Evolutionary conservation across 257 asterid species (phyloP), one percentile per base, ranked within the genome.

Genomic region (Nicotiana benthamiana): DNA sequence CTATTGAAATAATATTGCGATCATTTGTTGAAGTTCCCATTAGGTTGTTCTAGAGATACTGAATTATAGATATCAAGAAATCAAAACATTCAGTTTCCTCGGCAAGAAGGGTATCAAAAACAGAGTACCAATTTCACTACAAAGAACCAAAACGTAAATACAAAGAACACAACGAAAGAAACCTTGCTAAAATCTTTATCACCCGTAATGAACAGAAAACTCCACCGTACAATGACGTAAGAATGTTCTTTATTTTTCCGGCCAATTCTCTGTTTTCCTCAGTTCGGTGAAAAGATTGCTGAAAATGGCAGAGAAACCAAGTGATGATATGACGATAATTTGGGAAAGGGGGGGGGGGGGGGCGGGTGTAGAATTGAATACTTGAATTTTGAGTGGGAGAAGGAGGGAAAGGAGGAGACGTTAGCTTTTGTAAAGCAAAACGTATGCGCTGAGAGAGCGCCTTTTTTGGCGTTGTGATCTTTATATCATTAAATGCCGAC

Each of bases 351-450:
- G 79, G 46, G 26, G 61, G 20, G n/a, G n/a, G n/a, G n/a, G n/a
- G n/a, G n/a, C n/a, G n/a, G n/a, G n/a, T n/a, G 32, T 5, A 68
- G 30, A 32, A 0, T 53, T 26, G 51, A 10, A 12, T 52, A 20
- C 8, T 68, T 9, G 48, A 80, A 80, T 77, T 53, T 81, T 56
- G 88, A 83, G 90, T 86, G 87, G 86, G 83, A 80, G 72, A 72
- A 66, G 77, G 48, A 27, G 74, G 36, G 83, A 82, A 82, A 53
- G 18, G 9, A 40, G 8, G 18, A 78, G 18, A 28, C 18, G 48
- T 72, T 72, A 48, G 60, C 60, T 72, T 72, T 72, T 72, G 40
- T 12, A 32, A 65, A 74, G 26, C 43, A 48, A 72, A 51, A 72
- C 40, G 60, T 26, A 74, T 9, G 43, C 24, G 15, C 78, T 26